phyloP scores from a whole-genome alignment of 192 early-diverging fungal genomes.

The Coemansia sp. region DNA sequence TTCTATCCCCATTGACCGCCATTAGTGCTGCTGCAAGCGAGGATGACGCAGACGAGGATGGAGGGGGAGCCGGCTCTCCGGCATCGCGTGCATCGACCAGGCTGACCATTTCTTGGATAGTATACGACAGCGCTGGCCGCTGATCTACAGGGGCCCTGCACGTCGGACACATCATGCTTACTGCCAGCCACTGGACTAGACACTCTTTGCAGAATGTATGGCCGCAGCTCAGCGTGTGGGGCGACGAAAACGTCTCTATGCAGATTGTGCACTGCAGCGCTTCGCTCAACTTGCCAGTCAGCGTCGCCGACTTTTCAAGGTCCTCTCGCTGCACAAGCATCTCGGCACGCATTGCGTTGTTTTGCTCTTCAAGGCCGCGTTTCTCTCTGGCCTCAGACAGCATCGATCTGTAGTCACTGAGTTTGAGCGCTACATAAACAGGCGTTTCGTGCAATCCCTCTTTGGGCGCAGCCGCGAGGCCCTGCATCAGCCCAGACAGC shows the following conservation, averaged over 20 bases:
- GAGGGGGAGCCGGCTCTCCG: neutral
- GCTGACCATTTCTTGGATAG: constrained; percentile 24
- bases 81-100: constrained; percentile 3
- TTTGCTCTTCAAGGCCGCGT: constrained; percentile 13
- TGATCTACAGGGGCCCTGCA: constrained; percentile 30
- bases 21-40: neutral
- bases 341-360: constrained; percentile 24
- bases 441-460: neutral
- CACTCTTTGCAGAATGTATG: constrained; percentile 49
- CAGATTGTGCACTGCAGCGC: constrained; percentile 47
- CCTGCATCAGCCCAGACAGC: neutral
- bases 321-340: constrained; percentile 27
- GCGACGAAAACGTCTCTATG: constrained; percentile 33
- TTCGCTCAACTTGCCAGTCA: constrained; percentile 14
- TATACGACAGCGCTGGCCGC: constrained; percentile 27
- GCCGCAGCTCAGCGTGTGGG: constrained; percentile 45
- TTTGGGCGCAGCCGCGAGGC: neutral
- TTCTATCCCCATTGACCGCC: neutral
- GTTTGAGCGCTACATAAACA: neutral
- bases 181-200: constrained; percentile 35
- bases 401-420: neutral
- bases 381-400: neutral
- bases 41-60: neutral
- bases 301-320: constrained; percentile 6
- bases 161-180: constrained; percentile 35